phyloP scores from a whole-genome alignment of 352 stramenopile genomes.

The Aphanomyces astaci region DNA sequence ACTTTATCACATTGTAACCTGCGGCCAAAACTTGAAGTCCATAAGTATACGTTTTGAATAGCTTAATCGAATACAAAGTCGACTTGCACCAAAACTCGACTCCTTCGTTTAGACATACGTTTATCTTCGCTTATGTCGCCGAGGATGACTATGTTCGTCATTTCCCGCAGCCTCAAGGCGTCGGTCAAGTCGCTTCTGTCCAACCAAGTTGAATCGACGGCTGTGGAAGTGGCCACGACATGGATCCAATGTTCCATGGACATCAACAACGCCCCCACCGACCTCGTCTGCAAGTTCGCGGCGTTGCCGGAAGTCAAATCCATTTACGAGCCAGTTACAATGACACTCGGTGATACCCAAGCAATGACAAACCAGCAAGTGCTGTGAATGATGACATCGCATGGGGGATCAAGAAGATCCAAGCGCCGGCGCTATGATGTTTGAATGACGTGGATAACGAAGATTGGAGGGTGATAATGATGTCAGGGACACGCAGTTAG shows the following conservation, averaged over 20 bases:
- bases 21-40: too few relatives aligned
- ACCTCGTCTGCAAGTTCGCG: constrained; percentile 38
- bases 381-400: neutral
- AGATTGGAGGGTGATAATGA: too few relatives aligned
- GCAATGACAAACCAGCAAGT: neutral
- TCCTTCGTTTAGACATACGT: too few relatives aligned
- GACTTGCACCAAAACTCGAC: too few relatives aligned
- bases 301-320: constrained; percentile 26
- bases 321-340: constrained; percentile 18
- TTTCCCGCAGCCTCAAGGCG: too few relatives aligned
- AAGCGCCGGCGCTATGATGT: neutral
- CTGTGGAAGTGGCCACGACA: neutral
- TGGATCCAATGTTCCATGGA: constrained; percentile 61
- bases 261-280: constrained; percentile 36
- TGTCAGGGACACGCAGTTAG: too few relatives aligned
- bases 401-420: neutral
- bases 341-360: neutral
- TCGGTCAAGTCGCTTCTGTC: neutral
- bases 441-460: too few relatives aligned
- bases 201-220: neutral
- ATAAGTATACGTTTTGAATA: too few relatives aligned
- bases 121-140: too few relatives aligned
- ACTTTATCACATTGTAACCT: too few relatives aligned
- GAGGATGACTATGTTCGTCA: too few relatives aligned
- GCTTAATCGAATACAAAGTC: too few relatives aligned